These are phyloP conservation scores for Zygosaccharomyces sapae DNA, from an alignment of 1,139 yeast genomes.

Conservation along the genomic window DNA sequence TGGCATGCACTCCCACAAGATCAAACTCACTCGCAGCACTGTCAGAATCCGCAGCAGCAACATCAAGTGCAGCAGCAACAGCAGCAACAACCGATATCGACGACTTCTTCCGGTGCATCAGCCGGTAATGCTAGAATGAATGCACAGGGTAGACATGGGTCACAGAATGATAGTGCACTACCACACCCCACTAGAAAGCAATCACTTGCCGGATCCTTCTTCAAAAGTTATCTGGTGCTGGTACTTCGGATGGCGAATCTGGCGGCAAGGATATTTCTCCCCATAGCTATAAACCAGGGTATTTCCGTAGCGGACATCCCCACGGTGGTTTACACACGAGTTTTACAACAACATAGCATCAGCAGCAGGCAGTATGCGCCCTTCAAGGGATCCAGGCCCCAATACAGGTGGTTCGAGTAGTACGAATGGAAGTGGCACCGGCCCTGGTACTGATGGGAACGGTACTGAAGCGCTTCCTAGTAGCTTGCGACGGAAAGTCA, in stretches of 20 bases:
- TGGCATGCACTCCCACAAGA: background rate
- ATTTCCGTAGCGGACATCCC: conserved; percentile 1
- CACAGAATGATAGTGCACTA: conserved; percentile 2
- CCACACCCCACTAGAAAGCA: conserved; percentile 22
- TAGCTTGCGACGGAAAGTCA: conserved; percentile 22
- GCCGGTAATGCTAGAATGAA: background rate
- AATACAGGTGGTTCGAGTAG: background rate
- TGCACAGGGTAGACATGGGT: conserved; percentile 1
- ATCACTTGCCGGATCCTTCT: conserved; percentile 27
- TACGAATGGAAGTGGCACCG: conserved; percentile 8
- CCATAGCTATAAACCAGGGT: background rate
- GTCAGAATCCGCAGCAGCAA: background rate
- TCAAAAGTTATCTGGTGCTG: conserved; percentile 24
- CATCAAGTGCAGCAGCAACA: too few species aligned
- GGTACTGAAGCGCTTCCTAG: conserved; percentile 13
- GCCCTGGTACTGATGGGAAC: conserved; percentile 4
- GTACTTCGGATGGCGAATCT: conserved; percentile 1
- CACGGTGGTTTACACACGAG: conserved; percentile 4
- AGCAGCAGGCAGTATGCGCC: background rate
- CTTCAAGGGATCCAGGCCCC: conserved; percentile 2
- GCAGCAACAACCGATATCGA: too few species aligned
- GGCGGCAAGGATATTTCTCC: background rate
- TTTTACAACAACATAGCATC: background rate
- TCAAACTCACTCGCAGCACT: background rate
- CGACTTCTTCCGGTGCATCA: background rate